Evolutionary conservation across 768 basidiomycete species (phyloP), one percentile per base, ranked within the genome.

Genomic region (Russula brevipes): DNA sequence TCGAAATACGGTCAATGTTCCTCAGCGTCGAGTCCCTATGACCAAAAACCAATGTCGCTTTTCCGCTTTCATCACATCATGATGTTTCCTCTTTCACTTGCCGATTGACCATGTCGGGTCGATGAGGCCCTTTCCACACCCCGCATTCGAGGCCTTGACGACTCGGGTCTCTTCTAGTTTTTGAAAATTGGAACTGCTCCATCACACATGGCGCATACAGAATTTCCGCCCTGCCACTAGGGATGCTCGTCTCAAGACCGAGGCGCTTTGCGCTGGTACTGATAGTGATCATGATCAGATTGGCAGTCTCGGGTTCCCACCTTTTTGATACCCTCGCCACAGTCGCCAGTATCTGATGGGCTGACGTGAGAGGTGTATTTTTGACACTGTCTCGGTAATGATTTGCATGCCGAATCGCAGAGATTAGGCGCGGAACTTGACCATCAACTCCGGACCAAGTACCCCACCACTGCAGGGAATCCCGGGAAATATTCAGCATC

Each of bases 271-370:
- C 97, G 61, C 91, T 94, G 31, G 97, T 97, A 66, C 97, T 97
- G 7, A 97, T 99, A 8, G 97, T 97, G 60, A 99, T 86, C 72
- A 99, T 98, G 66, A 99, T 78, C 1, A 94, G 79, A 67, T 98
- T 96, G 7, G 94, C 85, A 0, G 94, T 97, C 79, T 98, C 95
- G 7, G 94, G 87, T 68, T 91, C 89, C 3, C 81, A 78, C 5
- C 79, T 71, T 95, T 93, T 70, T 90, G 84, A 66, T 82, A 85
- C 74, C 98, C 97, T 30, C 94, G 86, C n/a, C n/a, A n/a, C n/a
- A n/a, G n/a, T n/a, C n/a, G n/a, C 97, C 97, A 99, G 80, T 96
- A 98, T 61, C 87, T 84, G 85, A 99, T 98, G 2, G 97, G 97
- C 30, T 97, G 85, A 16, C 82, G 79, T 44, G 94, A 93, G 50